Base-by-base conservation (phyloP, 108 stramenopile genomes). In the Schizochytrium sp. region DNA sequence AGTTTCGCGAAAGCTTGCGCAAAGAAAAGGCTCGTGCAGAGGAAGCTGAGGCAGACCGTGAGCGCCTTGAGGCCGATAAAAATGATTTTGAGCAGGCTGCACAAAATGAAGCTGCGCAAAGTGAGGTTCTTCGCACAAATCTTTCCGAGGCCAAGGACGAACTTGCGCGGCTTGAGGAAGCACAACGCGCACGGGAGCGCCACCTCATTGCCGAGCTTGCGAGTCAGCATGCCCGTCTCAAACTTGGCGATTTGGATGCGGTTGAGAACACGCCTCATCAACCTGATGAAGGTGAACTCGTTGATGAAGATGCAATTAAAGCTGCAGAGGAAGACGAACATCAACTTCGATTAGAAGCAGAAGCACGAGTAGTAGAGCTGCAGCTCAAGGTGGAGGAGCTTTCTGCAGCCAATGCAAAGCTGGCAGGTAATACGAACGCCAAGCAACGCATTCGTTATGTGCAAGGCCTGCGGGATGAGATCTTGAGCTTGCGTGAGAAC, bases 41-140 rank as follows among this genome's bases (percentile, higher is more conserved):
- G 76, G 50, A 83, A 53, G 50, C 53, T n/a, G 76, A 83, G 55
- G 76, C 76, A 56, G 92, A 92, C 88, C 46, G 87, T 69, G 91
- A 61, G 40, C 69, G 72, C 4, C 72, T 56, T 4, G 72, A 56
- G 10, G 60, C 56, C 3, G 89, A 87, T n/a, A 50, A 19, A 46
- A 61, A 46, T 3, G 46, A 56, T 40, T 4, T 64, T 47, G 90
- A 87, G 69, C 57, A 56, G 47, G 53, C 55, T 7, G 72, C 38
- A 1, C 40, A 88, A 88, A 60, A 61, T 17, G 64, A 88, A 46
- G 57, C 73, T 45, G 41, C 69, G 38, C 57, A 57, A 41, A 60
- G 60, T 38, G 69, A 83, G 73, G 61, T 55, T 1, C 47, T 83
- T n/a, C 76, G 76, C 76, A n/a, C 76, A n/a, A 55, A 10, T 53